These are phyloP conservation scores for Pythium phragmiticola DNA, from an alignment of 352 stramenopile species.

Conservation along the genomic window DNA sequence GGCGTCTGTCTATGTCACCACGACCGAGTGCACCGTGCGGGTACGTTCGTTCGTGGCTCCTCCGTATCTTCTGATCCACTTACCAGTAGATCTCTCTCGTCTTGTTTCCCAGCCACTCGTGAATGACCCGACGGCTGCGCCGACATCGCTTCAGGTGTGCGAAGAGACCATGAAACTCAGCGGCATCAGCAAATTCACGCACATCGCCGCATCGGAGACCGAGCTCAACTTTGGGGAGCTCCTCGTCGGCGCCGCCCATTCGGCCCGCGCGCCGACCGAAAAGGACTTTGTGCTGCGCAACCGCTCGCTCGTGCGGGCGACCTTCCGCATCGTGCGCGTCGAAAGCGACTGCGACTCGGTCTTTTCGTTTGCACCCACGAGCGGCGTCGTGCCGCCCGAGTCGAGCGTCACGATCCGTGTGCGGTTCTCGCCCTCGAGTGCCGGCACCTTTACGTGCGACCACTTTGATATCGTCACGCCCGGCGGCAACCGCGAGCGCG, in stretches of 20 bases:
- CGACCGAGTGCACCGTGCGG: slow-evolving; percentile 55
- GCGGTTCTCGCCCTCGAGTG: slow-evolving; percentile 75
- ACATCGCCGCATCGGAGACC: slow-evolving; percentile 78
- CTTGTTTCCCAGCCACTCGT: background rate
- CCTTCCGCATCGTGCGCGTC: slow-evolving; percentile 65
- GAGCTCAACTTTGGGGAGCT: slow-evolving; percentile 86
- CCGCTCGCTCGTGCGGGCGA: slow-evolving; percentile 87
- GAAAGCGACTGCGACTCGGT: slow-evolving; percentile 86
- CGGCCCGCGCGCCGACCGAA: slow-evolving; percentile 45
- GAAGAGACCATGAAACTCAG: slow-evolving; percentile 77
- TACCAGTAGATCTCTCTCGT: background rate
- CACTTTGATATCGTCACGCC: slow-evolving; percentile 89
- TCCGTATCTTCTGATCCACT: background rate
- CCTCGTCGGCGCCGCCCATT: slow-evolving; percentile 57
- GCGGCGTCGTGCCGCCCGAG: slow-evolving; percentile 73
- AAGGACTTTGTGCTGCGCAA: slow-evolving; percentile 89
- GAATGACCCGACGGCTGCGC: background rate
- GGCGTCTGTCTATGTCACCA: slow-evolving; percentile 87
- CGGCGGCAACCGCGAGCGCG: slow-evolving; percentile 76
- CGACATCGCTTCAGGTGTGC: slow-evolving; percentile 1
- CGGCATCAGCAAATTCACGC: slow-evolving; percentile 88
- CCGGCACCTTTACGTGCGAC: slow-evolving; percentile 89
- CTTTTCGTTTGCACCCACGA: slow-evolving; percentile 77
- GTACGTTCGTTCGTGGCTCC: slow-evolving; percentile 29
- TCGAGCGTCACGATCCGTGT: slow-evolving; percentile 68